Conservation (phyloP, 352 stramenopile species). For the Globisporangium takayamanum region DNA sequence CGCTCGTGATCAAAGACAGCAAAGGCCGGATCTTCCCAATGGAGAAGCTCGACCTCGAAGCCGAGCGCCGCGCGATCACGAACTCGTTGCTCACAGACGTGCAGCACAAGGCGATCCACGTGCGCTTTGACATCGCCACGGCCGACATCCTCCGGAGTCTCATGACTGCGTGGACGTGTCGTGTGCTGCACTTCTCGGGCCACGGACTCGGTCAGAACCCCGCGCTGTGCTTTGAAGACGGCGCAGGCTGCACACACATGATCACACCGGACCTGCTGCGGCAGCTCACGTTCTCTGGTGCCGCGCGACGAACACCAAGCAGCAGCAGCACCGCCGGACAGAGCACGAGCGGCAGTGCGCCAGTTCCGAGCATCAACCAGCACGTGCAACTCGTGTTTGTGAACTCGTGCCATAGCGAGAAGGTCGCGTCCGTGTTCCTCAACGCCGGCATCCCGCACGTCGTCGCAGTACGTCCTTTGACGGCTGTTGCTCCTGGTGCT, state of each 20-base stretch:
- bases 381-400: constrained; percentile 73
- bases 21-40: constrained; percentile 68
- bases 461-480: constrained; percentile 58
- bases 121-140: constrained; percentile 75
- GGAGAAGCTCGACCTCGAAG: constrained; percentile 78
- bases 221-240: constrained; percentile 77
- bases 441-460: constrained; percentile 88
- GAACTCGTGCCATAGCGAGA: constrained; percentile 82
- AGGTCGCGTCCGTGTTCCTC: constrained; percentile 84
- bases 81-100: constrained; percentile 66
- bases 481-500: neutral
- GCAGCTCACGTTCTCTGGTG: constrained; percentile 62
- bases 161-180: constrained; percentile 69
- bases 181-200: constrained; percentile 76
- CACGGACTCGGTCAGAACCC: constrained; percentile 63
- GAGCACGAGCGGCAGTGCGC: constrained; percentile 8
- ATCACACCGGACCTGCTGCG: constrained; percentile 60
- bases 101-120: constrained; percentile 64
- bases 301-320: constrained; percentile 5
- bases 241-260: constrained; percentile 60
- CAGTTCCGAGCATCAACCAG: constrained; percentile 7
- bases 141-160: constrained; percentile 67
- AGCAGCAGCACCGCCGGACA: constrained; percentile 7
- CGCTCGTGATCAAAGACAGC: constrained; percentile 72
- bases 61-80: constrained; percentile 62